These are phyloP conservation scores for Colletotrichum plurivorum DNA, from an alignment of 2,329 filamentous ascomycete species.

Conservation along the genomic window DNA sequence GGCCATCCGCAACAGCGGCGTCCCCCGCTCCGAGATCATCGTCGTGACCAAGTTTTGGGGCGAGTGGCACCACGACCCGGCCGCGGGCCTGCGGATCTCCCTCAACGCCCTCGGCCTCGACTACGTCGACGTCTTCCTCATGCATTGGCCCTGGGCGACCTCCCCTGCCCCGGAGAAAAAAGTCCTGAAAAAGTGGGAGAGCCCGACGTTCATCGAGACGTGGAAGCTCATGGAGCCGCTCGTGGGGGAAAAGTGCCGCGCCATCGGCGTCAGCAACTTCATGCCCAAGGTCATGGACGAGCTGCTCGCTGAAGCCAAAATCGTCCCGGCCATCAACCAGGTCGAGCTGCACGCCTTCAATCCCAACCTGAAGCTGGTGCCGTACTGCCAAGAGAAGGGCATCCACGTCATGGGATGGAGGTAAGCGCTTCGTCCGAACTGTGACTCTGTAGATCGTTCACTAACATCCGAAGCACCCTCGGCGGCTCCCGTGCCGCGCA, in stretches of 20 bases:
- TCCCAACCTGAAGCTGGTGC: constrained; percentile 49
- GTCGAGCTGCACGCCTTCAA: constrained; percentile 51
- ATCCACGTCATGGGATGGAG: constrained; percentile 50
- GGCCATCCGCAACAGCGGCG: constrained; percentile 49
- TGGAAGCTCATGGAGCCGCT: constrained; percentile 49
- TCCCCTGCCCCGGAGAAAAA: constrained; percentile 43
- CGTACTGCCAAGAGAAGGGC: constrained; percentile 49
- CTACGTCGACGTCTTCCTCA: constrained; percentile 56
- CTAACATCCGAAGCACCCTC: constrained; percentile 21
- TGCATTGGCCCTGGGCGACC: constrained; percentile 48
- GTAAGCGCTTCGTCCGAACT: constrained; percentile 28
- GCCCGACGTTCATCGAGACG: constrained; percentile 47
- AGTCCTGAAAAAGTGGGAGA: constrained; percentile 43
- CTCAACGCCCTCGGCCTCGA: constrained; percentile 48
- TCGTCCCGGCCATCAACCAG: constrained; percentile 51
- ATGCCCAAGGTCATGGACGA: constrained; percentile 48
- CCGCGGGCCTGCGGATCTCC: constrained; percentile 46
- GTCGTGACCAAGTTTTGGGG: constrained; percentile 54
- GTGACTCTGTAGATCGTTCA: too few relatives aligned
- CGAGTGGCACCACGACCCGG: constrained; percentile 52
- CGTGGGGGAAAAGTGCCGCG: constrained; percentile 44
- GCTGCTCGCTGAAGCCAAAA: constrained; percentile 43
- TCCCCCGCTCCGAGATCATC: constrained; percentile 64
- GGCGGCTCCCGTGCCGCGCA: constrained; percentile 28
- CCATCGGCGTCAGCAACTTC: constrained; percentile 53